Percentiles rank a stretch among this genome's conserved stretches.
These are phyloP conservation scores for Dactylis glomerata DNA, from an alignment of 176 grass and related monocot genomes.

Conservation along the genomic window DNA sequence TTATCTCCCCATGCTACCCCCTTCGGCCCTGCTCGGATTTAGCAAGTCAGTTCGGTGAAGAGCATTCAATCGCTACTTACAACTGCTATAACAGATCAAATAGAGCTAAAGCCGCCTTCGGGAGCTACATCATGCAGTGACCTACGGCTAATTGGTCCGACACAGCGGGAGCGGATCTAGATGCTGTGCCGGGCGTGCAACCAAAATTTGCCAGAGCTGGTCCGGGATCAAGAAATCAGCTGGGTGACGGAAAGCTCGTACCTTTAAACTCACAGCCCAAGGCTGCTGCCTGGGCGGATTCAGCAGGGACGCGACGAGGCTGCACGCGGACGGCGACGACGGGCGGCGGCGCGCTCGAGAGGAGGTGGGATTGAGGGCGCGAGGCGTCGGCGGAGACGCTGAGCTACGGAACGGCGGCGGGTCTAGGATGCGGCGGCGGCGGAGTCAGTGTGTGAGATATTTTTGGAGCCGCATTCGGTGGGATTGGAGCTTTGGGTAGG, in stretches of 20 bases:
- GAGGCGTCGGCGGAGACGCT: neutral
- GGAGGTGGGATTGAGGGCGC: neutral
- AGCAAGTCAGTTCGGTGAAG: conserved; percentile 6
- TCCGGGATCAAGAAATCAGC: neutral
- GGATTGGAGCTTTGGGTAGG: conserved; percentile 6
- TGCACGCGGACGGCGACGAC: neutral
- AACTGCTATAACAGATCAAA: neutral
- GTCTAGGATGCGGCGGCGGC: neutral
- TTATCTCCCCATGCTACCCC: conserved; percentile 4
- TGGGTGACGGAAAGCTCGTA: neutral
- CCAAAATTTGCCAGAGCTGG: neutral
- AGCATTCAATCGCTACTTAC: neutral
- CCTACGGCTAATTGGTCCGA: neutral
- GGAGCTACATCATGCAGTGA: neutral
- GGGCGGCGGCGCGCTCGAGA: neutral
- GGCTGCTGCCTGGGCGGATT: neutral
- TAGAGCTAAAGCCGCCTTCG: neutral
- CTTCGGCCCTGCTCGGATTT: conserved; percentile 21
- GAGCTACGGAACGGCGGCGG: neutral
- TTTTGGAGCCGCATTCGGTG: neutral
- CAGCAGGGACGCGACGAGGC: neutral
- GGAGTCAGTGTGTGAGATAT: neutral
- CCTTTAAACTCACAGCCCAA: neutral
- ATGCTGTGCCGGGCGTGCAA: neutral
- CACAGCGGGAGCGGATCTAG: neutral